Percentiles rank a stretch among this genome's conserved stretches.
Conservation (phyloP, 257 asterid genomes). For the Marsdenia floribunda region DNA sequence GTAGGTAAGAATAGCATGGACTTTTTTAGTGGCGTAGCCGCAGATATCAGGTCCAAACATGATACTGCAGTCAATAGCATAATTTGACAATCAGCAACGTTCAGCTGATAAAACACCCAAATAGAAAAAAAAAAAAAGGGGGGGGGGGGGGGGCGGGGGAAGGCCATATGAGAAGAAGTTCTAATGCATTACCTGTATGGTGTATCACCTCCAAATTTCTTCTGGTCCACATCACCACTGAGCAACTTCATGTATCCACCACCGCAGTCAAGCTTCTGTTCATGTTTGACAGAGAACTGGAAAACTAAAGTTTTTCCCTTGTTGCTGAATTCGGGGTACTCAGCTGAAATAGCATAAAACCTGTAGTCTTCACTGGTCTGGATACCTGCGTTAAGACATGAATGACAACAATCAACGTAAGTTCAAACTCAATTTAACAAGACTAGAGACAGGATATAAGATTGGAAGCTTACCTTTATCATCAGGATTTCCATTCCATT, state of each 20-base stretch:
- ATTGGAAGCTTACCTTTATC: slow-evolving; percentile 53
- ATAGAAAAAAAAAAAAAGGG: no score
- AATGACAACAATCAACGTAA: not conserved
- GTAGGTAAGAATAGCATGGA: slow-evolving; percentile 78
- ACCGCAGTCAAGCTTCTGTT: slow-evolving; percentile 99
- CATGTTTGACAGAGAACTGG: slow-evolving; percentile 95
- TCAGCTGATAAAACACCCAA: slow-evolving; percentile 1
- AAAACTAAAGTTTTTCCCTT: slow-evolving; percentile 82
- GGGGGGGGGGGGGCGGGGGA: no score
- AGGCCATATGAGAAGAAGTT: not conserved
- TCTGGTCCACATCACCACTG: slow-evolving; percentile 81
- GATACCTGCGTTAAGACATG: slow-evolving; percentile 44
- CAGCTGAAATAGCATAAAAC: slow-evolving; percentile 94
- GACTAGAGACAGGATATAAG: not conserved
- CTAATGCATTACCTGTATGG: slow-evolving; percentile 61
- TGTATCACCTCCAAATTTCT: slow-evolving; percentile 92
- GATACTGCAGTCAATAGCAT: slow-evolving; percentile 50
- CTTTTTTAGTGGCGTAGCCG: slow-evolving; percentile 79
- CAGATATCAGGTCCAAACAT: slow-evolving; percentile 99
- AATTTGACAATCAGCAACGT: slow-evolving; percentile 17
- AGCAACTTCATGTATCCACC: slow-evolving; percentile 99
- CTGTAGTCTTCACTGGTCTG: slow-evolving; percentile 91
- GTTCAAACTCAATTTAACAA: not conserved
- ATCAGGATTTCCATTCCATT: slow-evolving; percentile 75
- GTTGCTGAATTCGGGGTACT: slow-evolving; percentile 92